Evolutionary conservation across 1,139 yeast genomes (phyloP).

Genomic region (Pichia sorboxylosa): DNA sequence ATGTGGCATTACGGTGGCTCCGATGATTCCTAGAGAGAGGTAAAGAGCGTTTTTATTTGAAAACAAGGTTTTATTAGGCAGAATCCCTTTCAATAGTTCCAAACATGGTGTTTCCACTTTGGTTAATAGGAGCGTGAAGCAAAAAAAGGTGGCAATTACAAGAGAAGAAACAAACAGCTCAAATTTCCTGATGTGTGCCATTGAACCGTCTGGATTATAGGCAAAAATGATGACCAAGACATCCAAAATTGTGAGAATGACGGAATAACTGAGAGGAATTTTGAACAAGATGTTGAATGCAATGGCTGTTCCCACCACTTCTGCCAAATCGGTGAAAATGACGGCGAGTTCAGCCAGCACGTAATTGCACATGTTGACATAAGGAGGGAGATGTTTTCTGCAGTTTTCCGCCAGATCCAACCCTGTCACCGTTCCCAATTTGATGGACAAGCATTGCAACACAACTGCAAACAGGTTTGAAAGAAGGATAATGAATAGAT

Average conservation of each 20-base stretch:
- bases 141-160: slow-evolving; percentile 53
- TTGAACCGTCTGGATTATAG: slow-evolving; percentile 58
- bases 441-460: slow-evolving; percentile 60
- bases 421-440: slow-evolving; percentile 69
- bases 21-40: slow-evolving; percentile 61
- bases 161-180: slow-evolving; percentile 53
- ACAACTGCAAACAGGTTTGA: slow-evolving; percentile 65
- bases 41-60: slow-evolving; percentile 38
- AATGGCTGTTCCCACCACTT: slow-evolving; percentile 74
- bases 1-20: slow-evolving; percentile 81
- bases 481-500: slow-evolving; percentile 50
- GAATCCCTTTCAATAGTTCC: slow-evolving; percentile 40
- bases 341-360: slow-evolving; percentile 63
- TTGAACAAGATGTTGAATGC: slow-evolving; percentile 58
- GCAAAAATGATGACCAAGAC: slow-evolving; percentile 55
- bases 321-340: slow-evolving; percentile 73
- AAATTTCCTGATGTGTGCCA: slow-evolving; percentile 54
- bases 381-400: slow-evolving; percentile 46
- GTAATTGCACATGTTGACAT: slow-evolving; percentile 46
- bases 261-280: slow-evolving; percentile 57
- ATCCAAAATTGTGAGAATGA: slow-evolving; percentile 58
- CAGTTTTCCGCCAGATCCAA: slow-evolving; percentile 70
- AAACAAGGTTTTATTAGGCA: slow-evolving; percentile 35
- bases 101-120: slow-evolving; percentile 32
- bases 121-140: slow-evolving; percentile 51